Evolutionary conservation across 495 filamentous ascomycete species (phyloP), one percentile per base, ranked within the genome.

Genomic region (Penicillium verhagenii): DNA sequence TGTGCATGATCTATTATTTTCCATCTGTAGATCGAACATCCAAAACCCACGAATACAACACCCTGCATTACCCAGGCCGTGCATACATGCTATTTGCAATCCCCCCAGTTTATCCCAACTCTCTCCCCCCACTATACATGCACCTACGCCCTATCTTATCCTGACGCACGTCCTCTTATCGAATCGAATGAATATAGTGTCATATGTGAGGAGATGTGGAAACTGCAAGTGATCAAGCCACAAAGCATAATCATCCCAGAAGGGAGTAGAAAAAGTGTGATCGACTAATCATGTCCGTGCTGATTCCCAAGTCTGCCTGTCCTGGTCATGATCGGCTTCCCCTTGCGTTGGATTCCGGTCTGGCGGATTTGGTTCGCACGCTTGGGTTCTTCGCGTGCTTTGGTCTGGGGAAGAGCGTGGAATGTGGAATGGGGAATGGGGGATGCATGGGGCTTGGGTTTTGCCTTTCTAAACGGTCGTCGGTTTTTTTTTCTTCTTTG

Each of bases 321-420:
- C 21, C 40, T 39, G 43, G 26, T 38, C 40, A 2, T 6, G 57
- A 62, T 58, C 52, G 54, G 46, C 59, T 18, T n/a, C 47, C 57
- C 60, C 60, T 64, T 64, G 60, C 60, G 57, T 64, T 2, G 16
- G 47, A 19, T 47, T 53, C 49, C 50, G 51, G 42, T 16, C 28
- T 57, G 50, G 50, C 29, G 53, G 53, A 38, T 50, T 48, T 47
- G 25, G 45, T 47, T 33, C 39, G 49, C 42, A 37, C 25, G 57
- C 33, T 35, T 35, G 44, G 29, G 46, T 13, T 23, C 37, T 51
- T 52, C 51, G 57, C 53, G 47, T 53, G 53, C 42, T 54, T 44
- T 29, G 35, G 37, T 50, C 46, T 38, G 47, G 46, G 57, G 42
- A 49, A 53, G 38, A 39, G 33, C 49, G 42, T 60, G 53, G 53